Evolutionary conservation across 192 early-diverging fungal genomes (phyloP).

Genomic region (Chytriomyces sp.): DNA sequence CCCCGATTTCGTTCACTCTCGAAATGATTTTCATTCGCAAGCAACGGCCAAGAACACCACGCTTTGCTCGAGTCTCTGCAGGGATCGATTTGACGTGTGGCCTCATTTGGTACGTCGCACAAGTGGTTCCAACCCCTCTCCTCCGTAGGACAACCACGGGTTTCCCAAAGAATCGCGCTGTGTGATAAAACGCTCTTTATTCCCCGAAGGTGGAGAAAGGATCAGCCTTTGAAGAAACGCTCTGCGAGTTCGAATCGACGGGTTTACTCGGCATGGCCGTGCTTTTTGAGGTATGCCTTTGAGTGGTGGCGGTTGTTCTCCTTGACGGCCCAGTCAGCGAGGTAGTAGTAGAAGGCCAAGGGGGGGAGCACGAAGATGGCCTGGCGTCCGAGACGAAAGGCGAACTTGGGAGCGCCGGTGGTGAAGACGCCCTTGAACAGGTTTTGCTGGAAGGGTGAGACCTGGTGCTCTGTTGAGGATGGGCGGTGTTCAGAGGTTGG

Average conservation of each 20-base stretch:
- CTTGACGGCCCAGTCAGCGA: conserved; percentile 45
- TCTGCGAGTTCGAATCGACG: background rate
- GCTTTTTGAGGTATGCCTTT: conserved; percentile 22
- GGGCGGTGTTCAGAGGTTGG: background rate
- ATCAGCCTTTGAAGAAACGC: no score
- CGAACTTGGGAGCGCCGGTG: conserved; percentile 42
- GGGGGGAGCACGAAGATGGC: conserved; percentile 49
- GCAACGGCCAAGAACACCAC: no score
- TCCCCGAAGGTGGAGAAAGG: no score
- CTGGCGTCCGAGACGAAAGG: conserved; percentile 34
- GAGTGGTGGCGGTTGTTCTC: conserved; percentile 35
- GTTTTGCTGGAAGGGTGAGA: conserved; percentile 54
- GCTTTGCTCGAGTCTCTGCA: no score
- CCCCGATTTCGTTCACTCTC: no score
- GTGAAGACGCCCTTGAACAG: conserved; percentile 54
- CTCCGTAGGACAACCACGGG: no score
- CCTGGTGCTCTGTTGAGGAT: conserved; percentile 39
- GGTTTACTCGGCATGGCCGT: background rate
- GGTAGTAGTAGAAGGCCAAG: conserved; percentile 41
- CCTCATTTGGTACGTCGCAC: no score
- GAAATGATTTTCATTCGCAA: no score
- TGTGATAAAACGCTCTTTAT: no score
- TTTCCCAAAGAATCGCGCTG: no score
- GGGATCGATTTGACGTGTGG: no score
- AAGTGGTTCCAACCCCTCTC: no score